Percentiles rank a stretch among this genome's conserved stretches.
Conservation (phyloP, 148 eudicot species). For the Euryodendron excelsum region DNA sequence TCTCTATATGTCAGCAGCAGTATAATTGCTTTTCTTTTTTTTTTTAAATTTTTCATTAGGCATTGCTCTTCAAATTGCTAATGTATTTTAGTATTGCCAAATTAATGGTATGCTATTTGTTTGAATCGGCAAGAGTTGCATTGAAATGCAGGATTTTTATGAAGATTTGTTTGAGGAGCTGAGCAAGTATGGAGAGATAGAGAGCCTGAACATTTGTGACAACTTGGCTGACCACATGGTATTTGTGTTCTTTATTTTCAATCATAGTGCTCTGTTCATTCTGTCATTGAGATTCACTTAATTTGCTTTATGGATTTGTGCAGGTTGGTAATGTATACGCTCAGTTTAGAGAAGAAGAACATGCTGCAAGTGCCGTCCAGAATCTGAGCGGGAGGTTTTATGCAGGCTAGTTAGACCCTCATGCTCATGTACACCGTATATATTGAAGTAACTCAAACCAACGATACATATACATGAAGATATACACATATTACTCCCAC, state of each 20-base stretch:
- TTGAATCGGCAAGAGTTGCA: background rate
- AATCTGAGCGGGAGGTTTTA: slow-evolving; percentile 82
- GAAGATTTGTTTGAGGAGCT: slow-evolving; percentile 92
- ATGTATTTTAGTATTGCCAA: background rate
- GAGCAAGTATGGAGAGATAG: slow-evolving; percentile 87
- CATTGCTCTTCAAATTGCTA: too few species aligned
- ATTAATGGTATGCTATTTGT: background rate
- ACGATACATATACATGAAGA: background rate
- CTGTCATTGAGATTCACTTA: background rate
- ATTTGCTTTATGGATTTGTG: background rate
- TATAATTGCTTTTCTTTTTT: background rate
- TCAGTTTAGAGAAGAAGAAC: slow-evolving; percentile 94
- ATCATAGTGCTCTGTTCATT: background rate
- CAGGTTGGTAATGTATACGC: slow-evolving; percentile 96
- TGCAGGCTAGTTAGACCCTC: slow-evolving; percentile 54
- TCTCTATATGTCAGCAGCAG: background rate
- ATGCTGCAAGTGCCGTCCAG: slow-evolving; percentile 77
- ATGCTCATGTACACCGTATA: background rate
- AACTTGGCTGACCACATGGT: slow-evolving; percentile 98
- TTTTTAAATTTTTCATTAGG: too few species aligned
- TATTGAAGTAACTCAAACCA: too few species aligned
- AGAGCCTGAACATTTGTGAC: slow-evolving; percentile 87
- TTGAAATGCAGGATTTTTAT: slow-evolving; percentile 70
- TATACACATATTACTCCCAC: too few species aligned
- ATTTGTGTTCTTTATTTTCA: background rate